Percentiles rank a stretch among this genome's conserved stretches.
Conservation (phyloP, 495 filamentous ascomycete genomes). For the Parachaetomium inaequale region DNA sequence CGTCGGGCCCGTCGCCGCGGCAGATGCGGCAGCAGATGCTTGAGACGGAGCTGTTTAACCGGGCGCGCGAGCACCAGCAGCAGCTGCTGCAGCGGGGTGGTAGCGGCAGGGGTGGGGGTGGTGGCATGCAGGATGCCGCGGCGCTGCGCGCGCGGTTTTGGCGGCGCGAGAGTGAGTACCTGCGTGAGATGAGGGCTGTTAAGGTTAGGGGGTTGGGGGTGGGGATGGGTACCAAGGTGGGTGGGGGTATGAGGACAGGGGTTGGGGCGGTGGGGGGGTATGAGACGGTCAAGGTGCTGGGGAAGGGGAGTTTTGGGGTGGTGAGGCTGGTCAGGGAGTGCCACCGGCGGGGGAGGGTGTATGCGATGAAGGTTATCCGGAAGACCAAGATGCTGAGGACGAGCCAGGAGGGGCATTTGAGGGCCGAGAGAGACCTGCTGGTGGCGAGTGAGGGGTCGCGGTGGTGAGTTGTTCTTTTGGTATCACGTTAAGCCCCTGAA, state of each 20-base stretch:
- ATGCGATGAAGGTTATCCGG: constrained; percentile 94
- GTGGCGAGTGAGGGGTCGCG: constrained; percentile 75
- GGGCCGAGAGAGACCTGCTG: constrained; percentile 87
- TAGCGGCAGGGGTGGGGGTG: constrained; percentile 9
- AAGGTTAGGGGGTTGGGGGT: constrained; percentile 55
- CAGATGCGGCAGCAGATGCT: constrained; percentile 63
- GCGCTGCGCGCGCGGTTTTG: constrained; percentile 56
- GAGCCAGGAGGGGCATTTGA: constrained; percentile 86
- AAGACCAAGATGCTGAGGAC: constrained; percentile 88
- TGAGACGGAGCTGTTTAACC: constrained; percentile 56
- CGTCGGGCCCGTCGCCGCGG: constrained; percentile 47
- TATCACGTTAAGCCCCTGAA: not conserved
- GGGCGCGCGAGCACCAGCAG: constrained; percentile 8
- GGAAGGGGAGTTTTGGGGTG: constrained; percentile 91
- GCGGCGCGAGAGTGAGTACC: constrained; percentile 65
- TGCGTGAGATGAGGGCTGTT: constrained; percentile 68
- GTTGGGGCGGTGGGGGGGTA: constrained; percentile 51
- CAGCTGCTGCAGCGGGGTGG: not conserved
- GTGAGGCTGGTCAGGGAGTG: constrained; percentile 78
- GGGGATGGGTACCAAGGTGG: constrained; percentile 1
- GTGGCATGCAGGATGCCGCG: constrained; percentile 36
- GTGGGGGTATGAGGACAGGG: not conserved
- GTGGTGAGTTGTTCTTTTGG: constrained; percentile 51
- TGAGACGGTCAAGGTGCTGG: constrained; percentile 78
- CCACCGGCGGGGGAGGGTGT: constrained; percentile 55